Conservation (phyloP, 2,329 filamentous ascomycete genomes). For the Westerdykella ornata region DNA sequence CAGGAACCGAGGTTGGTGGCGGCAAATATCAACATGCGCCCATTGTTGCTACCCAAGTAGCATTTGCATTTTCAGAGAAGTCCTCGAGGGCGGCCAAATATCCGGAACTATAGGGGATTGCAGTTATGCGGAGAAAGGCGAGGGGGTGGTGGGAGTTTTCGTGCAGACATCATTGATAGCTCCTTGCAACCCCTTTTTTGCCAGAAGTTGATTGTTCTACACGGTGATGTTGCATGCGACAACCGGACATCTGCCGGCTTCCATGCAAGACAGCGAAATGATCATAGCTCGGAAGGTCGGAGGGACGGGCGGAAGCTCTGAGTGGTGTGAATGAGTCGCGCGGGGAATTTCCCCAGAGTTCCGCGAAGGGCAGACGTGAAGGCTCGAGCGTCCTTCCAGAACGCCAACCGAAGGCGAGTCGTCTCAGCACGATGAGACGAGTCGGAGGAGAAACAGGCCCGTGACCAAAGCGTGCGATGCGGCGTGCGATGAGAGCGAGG, state of each 20-base stretch:
- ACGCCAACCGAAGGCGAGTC: constrained; percentile 4
- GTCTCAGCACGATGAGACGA: too few species aligned
- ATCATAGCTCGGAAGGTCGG: constrained; percentile 4
- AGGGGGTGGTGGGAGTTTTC: neutral
- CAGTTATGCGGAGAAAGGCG: constrained; percentile 10
- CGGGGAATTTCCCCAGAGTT: constrained; percentile 5
- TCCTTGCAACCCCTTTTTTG: neutral
- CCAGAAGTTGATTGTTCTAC: constrained; percentile 1
- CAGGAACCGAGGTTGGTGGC: constrained; percentile 9
- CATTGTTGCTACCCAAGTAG: constrained; percentile 14
- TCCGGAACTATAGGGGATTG: constrained; percentile 11
- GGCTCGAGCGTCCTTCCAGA: constrained; percentile 29
- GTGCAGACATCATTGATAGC: neutral
- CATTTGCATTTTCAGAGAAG: constrained; percentile 6
- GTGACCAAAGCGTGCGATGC: too few species aligned
- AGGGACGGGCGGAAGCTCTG: too few species aligned
- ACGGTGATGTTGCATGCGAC: constrained; percentile 4
- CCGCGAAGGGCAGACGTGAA: neutral
- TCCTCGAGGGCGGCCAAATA: constrained; percentile 9
- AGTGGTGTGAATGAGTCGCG: constrained; percentile 8
- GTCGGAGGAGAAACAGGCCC: too few species aligned
- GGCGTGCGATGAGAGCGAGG: too few species aligned
- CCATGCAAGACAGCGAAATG: constrained; percentile 10
- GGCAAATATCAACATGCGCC: constrained; percentile 4
- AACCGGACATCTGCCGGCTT: constrained; percentile 18